phyloP scores from a whole-genome alignment of 345 rosid species.

The Geranium brycei region DNA sequence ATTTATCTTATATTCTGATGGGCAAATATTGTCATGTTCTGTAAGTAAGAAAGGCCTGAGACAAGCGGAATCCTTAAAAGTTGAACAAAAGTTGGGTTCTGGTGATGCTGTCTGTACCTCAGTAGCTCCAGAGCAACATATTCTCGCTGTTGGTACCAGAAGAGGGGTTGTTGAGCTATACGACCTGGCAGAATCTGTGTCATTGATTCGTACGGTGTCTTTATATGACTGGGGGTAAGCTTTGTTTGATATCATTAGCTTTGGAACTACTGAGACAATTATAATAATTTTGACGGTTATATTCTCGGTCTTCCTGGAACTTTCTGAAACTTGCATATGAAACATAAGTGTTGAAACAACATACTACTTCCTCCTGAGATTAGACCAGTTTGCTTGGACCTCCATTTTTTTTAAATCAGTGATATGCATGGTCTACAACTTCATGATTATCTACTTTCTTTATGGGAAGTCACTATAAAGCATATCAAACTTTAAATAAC shows the following conservation, averaged over 20 bases:
- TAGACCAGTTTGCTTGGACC: no score
- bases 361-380: no score
- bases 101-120: conserved; percentile 81
- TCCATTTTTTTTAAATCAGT: no score
- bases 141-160: conserved; percentile 91
- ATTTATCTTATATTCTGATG: conserved; percentile 62
- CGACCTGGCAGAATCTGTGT: conserved; percentile 56
- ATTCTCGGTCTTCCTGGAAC: not conserved
- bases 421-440: not conserved
- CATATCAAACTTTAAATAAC: not conserved
- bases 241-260: not conserved
- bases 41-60: conserved; percentile 77
- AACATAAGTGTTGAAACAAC: no score
- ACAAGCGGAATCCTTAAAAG: conserved; percentile 54
- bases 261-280: not conserved
- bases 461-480: not conserved
- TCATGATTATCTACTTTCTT: not conserved
- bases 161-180: conserved; percentile 79
- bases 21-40: conserved; percentile 60
- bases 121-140: conserved; percentile 76
- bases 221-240: conserved; percentile 95
- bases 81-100: conserved; percentile 52
- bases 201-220: conserved; percentile 67
- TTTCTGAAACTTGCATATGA: not conserved
- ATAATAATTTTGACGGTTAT: not conserved